phyloP scores from a whole-genome alignment of 139 green algal species.

The Picochlorum sp. region DNA sequence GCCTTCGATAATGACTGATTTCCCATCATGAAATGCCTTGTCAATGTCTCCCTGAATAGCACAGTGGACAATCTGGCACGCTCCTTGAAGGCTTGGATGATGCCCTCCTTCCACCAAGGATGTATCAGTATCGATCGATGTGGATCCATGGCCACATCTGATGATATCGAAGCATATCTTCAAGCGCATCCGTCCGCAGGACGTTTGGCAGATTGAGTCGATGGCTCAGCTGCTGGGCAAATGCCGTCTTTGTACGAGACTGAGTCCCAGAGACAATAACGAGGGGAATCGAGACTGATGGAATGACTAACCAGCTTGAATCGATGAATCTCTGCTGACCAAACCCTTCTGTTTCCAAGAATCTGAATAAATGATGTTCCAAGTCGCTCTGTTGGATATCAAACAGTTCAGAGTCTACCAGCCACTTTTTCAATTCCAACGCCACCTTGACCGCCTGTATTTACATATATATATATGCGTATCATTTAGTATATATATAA shows the following conservation, averaged over 20 bases:
- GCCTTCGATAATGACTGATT: constrained; percentile 86
- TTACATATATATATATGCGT: neutral
- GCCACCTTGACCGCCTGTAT: constrained; percentile 81
- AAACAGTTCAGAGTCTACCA: constrained; percentile 75
- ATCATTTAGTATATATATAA: too few relatives aligned
- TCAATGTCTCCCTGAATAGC: constrained; percentile 71
- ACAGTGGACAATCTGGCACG: constrained; percentile 48
- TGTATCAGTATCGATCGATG: constrained; percentile 5
- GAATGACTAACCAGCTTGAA: constrained; percentile 80
- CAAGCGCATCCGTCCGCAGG: constrained; percentile 80
- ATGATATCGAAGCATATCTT: constrained; percentile 41
- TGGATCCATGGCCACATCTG: neutral
- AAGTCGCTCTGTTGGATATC: constrained; percentile 64
- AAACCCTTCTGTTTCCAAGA: constrained; percentile 67
- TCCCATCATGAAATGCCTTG: constrained; percentile 78
- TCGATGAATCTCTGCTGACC: constrained; percentile 58
- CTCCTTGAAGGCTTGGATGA: constrained; percentile 41
- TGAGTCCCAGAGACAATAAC: constrained; percentile 78
- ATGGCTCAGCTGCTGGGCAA: constrained; percentile 83
- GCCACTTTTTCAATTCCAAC: constrained; percentile 85
- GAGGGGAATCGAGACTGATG: constrained; percentile 60
- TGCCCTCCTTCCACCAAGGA: constrained; percentile 21
- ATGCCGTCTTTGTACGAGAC: constrained; percentile 81
- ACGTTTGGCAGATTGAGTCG: constrained; percentile 92
- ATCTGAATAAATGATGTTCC: constrained; percentile 67